Evolutionary conservation across 2,329 filamentous ascomycete genomes (phyloP).

Genomic region (Sporothrix pallida): DNA sequence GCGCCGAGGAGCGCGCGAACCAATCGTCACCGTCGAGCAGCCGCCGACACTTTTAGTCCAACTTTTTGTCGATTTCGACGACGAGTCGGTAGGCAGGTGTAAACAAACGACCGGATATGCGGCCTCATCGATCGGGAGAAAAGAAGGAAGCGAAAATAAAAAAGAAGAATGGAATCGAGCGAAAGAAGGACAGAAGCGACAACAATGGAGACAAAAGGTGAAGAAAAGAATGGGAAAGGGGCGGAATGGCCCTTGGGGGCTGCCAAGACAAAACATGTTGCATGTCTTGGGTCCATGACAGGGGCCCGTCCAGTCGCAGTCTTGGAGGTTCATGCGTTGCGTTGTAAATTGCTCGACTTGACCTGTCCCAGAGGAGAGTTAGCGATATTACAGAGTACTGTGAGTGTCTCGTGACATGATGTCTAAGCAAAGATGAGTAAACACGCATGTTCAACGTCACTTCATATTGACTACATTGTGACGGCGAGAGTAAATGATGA

Average conservation of each 20-base stretch:
- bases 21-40: slow-evolving; percentile 27
- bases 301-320: neutral
- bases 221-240: neutral
- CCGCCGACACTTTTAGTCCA: slow-evolving; percentile 6
- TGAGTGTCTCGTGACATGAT: neutral
- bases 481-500: too few species aligned
- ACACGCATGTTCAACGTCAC: neutral
- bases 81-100: too few species aligned
- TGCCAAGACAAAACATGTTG: slow-evolving; percentile 24
- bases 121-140: neutral
- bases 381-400: neutral
- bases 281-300: slow-evolving; percentile 19
- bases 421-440: slow-evolving; percentile 4
- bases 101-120: neutral
- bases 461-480: neutral
- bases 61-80: neutral
- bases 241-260: slow-evolving; percentile 5
- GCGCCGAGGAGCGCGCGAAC: neutral
- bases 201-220: neutral
- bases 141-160: neutral
- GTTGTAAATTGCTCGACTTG: too few species aligned
- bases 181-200: neutral
- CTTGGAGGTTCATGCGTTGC: neutral
- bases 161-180: neutral
- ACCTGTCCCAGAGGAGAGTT: neutral